A percentile compares a stretch with the other conserved stretches of the same genome.
phyloP scores from a whole-genome alignment of 306 rosid genomes.

The Ammopiptanthus mongolicus region DNA sequence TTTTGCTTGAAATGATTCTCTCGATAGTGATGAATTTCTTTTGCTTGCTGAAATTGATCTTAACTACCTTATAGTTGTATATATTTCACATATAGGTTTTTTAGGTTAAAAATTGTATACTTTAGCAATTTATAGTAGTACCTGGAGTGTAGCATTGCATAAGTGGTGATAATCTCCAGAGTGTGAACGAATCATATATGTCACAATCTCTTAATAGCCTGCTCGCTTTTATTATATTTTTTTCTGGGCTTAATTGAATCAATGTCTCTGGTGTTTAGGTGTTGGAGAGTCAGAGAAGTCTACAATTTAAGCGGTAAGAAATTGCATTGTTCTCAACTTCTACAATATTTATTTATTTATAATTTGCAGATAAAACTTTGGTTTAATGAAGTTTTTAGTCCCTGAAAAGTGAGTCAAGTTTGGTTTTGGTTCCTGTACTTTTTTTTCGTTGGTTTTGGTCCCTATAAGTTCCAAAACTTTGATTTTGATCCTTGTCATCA shows the following conservation, averaged over 20 bases:
- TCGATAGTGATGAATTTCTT: too few species aligned
- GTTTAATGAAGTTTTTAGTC: too few species aligned
- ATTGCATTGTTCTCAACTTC: not conserved
- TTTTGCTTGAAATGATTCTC: too few species aligned
- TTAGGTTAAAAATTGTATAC: not conserved
- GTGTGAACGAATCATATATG: not conserved
- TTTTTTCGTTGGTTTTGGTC: too few species aligned
- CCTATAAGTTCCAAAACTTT: too few species aligned
- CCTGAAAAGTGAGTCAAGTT: too few species aligned
- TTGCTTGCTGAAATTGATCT: too few species aligned
- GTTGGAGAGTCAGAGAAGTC: slow-evolving; percentile 92
- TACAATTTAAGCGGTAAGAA: slow-evolving; percentile 85
- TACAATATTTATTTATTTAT: not conserved
- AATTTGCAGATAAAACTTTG: slow-evolving; percentile 70
- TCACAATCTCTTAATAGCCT: not conserved
- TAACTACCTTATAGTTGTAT: too few species aligned
- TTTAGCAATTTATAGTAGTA: not conserved
- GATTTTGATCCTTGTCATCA: too few species aligned
- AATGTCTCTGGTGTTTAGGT: slow-evolving; percentile 36
- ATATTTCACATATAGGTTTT: not conserved
- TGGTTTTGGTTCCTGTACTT: too few species aligned
- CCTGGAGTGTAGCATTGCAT: not conserved
- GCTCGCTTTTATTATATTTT: not conserved
- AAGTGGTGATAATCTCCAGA: not conserved
- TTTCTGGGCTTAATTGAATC: not conserved